Evolutionary conservation across 1,139 yeast genomes (phyloP).

Genomic region (Lodderomyces beijingensis): DNA sequence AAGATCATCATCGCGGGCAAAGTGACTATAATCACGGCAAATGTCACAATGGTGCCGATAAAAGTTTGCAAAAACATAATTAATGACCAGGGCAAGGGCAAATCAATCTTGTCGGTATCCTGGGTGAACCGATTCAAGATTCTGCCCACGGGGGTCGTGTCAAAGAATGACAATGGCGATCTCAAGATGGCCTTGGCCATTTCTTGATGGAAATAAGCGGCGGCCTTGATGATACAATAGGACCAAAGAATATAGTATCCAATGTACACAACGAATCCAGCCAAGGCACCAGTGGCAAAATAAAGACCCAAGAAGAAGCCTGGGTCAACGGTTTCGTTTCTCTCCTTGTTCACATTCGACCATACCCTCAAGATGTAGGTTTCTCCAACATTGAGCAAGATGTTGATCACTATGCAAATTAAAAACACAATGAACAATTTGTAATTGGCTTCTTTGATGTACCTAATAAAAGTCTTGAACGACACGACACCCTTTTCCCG

Average conservation of each 20-base stretch:
- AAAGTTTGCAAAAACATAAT: constrained; percentile 49
- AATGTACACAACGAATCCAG: constrained; percentile 24
- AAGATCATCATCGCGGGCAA: constrained; percentile 45
- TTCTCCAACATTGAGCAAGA: constrained; percentile 21
- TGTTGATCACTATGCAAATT: constrained; percentile 14
- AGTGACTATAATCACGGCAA: constrained; percentile 64
- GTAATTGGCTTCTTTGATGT: constrained; percentile 32
- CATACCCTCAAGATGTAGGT: constrained; percentile 31
- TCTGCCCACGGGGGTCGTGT: constrained; percentile 59
- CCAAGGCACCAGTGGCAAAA: constrained; percentile 24
- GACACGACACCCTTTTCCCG: constrained; percentile 30
- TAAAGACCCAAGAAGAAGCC: constrained; percentile 23
- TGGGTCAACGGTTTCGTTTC: constrained; percentile 20
- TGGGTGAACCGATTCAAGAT: constrained; percentile 63
- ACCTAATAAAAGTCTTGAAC: constrained; percentile 27
- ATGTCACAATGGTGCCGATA: constrained; percentile 58
- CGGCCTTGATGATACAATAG: constrained; percentile 27
- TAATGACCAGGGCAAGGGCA: constrained; percentile 59
- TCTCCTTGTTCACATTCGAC: constrained; percentile 33
- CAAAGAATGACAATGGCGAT: constrained; percentile 56
- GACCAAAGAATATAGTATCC: constrained; percentile 30
- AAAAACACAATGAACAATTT: constrained; percentile 23
- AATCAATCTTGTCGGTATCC: constrained; percentile 80
- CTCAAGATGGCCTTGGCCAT: constrained; percentile 34
- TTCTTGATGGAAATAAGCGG: constrained; percentile 32